A percentile compares a stretch with the other conserved stretches of the same genome.
Evolutionary conservation across 164 flowering plant genomes (phyloP).

Genomic region (Tetrastigma voinierianum): DNA sequence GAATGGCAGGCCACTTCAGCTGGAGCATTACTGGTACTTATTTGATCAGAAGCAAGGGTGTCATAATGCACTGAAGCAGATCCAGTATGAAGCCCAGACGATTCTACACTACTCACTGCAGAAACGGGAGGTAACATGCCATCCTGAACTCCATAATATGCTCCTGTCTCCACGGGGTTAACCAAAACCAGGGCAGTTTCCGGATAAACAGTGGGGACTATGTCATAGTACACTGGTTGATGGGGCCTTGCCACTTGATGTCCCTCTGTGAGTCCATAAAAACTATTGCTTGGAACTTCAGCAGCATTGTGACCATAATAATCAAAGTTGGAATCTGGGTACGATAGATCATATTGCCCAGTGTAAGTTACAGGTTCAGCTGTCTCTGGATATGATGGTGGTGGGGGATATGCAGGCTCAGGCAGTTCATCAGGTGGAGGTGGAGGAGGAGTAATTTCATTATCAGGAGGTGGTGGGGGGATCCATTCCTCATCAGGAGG

Average conservation of each 20-base stretch:
- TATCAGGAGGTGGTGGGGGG: conserved; percentile 96
- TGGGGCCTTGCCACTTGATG: conserved; percentile 40
- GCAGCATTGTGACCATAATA: conserved; percentile 52
- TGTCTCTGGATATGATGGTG: conserved; percentile 43
- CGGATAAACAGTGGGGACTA: conserved; percentile 33
- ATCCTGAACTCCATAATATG: conserved; percentile 50
- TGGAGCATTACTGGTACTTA: conserved; percentile 17
- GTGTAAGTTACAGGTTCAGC: conserved; percentile 45
- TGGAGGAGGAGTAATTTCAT: conserved; percentile 75
- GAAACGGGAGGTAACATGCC: conserved; percentile 33
- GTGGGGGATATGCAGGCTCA: conserved; percentile 33
- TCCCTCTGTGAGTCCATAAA: conserved; percentile 54
- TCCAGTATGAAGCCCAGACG: conserved; percentile 30
- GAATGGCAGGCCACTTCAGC: conserved; percentile 16
- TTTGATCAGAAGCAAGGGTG: conserved; percentile 25
- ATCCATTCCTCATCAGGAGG: conserved; percentile 81
- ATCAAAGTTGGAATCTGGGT: conserved; percentile 36
- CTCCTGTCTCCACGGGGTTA: conserved; percentile 39
- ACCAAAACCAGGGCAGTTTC: conserved; percentile 33
- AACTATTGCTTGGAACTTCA: conserved; percentile 33
- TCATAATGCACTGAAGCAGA: conserved; percentile 28
- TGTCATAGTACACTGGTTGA: conserved; percentile 44
- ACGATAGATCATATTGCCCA: conserved; percentile 45
- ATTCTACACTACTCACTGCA: conserved; percentile 21
- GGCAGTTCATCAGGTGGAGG: conserved; percentile 85